These are phyloP conservation scores for Amoebophrya sp. DNA, from an alignment of 169 alveolate species.

Conservation along the genomic window DNA sequence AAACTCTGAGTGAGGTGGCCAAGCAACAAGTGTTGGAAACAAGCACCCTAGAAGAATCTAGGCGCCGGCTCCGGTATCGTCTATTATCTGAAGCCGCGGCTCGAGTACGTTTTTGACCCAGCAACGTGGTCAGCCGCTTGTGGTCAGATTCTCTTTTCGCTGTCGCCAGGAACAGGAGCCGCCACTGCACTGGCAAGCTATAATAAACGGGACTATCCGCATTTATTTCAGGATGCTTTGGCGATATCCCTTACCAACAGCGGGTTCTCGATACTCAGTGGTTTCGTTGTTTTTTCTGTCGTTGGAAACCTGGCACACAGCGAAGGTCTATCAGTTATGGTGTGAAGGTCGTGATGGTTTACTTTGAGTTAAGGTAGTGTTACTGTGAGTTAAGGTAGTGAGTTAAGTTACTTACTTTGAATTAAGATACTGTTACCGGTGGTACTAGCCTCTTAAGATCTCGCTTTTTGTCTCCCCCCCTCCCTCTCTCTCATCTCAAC, in stretches of 20 bases:
- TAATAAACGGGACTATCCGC: not conserved
- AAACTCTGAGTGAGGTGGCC: too few species aligned
- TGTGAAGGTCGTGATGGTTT: too few species aligned
- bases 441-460: too few species aligned
- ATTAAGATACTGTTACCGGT: too few species aligned
- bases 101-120: not conserved
- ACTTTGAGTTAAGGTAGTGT: too few species aligned
- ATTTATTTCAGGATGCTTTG: not conserved
- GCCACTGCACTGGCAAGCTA: slow-evolving; percentile 29
- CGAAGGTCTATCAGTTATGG: too few species aligned
- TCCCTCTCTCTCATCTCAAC: too few species aligned
- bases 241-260: not conserved
- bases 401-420: too few species aligned
- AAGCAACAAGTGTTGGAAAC: too few species aligned
- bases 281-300: not conserved
- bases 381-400: too few species aligned
- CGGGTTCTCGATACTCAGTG: slow-evolving; percentile 22
- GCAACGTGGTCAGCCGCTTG: not conserved
- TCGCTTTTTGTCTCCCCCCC: too few species aligned
- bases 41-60: too few species aligned
- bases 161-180: slow-evolving; percentile 27
- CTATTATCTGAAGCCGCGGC: not conserved
- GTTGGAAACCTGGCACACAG: not conserved
- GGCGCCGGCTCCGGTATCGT: slow-evolving; percentile 13
- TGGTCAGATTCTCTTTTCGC: slow-evolving; percentile 28